These are phyloP conservation scores for Gossypium australe DNA, from an alignment of 345 rosid genomes.

Conservation along the genomic window DNA sequence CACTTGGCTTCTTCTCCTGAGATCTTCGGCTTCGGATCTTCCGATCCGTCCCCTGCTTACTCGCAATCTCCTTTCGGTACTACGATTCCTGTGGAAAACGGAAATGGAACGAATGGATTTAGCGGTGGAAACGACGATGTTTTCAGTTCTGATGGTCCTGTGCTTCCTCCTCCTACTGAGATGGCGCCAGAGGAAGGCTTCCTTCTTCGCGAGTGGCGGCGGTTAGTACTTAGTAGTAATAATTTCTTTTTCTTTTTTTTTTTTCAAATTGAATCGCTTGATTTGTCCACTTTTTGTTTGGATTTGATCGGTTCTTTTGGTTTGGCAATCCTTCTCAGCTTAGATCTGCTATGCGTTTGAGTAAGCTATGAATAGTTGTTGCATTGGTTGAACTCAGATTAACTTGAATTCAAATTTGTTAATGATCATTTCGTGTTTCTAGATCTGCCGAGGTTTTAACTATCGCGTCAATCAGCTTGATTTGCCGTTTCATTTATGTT, in stretches of 20 bases:
- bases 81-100: slow-evolving; percentile 42
- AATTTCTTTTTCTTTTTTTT: neutral
- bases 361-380: neutral
- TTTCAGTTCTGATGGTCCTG: slow-evolving; percentile 55
- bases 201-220: slow-evolving; percentile 76
- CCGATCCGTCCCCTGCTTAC: slow-evolving; percentile 40
- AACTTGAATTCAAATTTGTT: neutral
- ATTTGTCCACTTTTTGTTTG: slow-evolving; percentile 7
- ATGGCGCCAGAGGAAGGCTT: slow-evolving; percentile 62
- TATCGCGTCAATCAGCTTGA: neutral
- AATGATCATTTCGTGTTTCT: neutral
- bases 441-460: slow-evolving; percentile 1
- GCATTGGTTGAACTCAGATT: slow-evolving; percentile 1
- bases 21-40: slow-evolving; percentile 40
- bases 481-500: neutral
- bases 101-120: slow-evolving; percentile 43
- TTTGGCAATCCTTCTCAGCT: slow-evolving; percentile 7
- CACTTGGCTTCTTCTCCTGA: slow-evolving; percentile 41
- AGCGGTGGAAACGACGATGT: slow-evolving; percentile 26
- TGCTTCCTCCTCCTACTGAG: slow-evolving; percentile 67
- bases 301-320: slow-evolving; percentile 25
- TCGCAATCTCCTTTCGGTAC: slow-evolving; percentile 46
- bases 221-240: slow-evolving; percentile 33
- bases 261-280: neutral
- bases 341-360: slow-evolving; percentile 22